Conservation (phyloP, 495 filamentous ascomycete genomes). For the Penicillium samsonianum region DNA sequence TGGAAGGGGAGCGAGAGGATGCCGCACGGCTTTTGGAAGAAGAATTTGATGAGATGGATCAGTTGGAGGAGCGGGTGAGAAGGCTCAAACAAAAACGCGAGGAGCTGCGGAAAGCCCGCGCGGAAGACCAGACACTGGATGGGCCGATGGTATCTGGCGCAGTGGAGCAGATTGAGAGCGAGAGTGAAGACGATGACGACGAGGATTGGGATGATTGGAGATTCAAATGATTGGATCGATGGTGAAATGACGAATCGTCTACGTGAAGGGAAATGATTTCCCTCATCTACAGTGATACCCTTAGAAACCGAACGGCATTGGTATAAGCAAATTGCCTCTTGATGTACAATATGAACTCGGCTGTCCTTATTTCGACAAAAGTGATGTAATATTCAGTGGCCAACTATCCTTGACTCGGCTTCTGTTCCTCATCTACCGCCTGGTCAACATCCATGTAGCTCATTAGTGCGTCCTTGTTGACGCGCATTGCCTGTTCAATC, state of each 20-base stretch:
- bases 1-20: slow-evolving; percentile 85
- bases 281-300: slow-evolving; percentile 47
- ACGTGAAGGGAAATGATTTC: slow-evolving; percentile 27
- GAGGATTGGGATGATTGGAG: slow-evolving; percentile 69
- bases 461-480: slow-evolving; percentile 69
- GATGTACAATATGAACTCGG: slow-evolving; percentile 22
- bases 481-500: slow-evolving; percentile 74
- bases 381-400: slow-evolving; percentile 1
- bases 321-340: neutral
- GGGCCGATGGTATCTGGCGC: slow-evolving; percentile 22
- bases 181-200: slow-evolving; percentile 46
- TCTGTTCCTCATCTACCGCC: slow-evolving; percentile 16
- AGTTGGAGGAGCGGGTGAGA: slow-evolving; percentile 76
- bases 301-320: slow-evolving; percentile 29
- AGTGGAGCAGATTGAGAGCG: slow-evolving; percentile 27
- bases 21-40: slow-evolving; percentile 76
- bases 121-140: slow-evolving; percentile 40
- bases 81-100: slow-evolving; percentile 73
- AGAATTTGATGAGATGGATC: slow-evolving; percentile 95
- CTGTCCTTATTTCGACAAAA: slow-evolving; percentile 13
- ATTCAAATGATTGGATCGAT: slow-evolving; percentile 49
- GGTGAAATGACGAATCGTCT: slow-evolving; percentile 14
- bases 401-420: slow-evolving; percentile 15
- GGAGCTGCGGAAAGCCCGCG: slow-evolving; percentile 50
- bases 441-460: slow-evolving; percentile 56